Percentiles rank a stretch among this genome's conserved stretches.
Conservation (phyloP, 2,329 filamentous ascomycete species). For the Hyphodiscus sp. region DNA sequence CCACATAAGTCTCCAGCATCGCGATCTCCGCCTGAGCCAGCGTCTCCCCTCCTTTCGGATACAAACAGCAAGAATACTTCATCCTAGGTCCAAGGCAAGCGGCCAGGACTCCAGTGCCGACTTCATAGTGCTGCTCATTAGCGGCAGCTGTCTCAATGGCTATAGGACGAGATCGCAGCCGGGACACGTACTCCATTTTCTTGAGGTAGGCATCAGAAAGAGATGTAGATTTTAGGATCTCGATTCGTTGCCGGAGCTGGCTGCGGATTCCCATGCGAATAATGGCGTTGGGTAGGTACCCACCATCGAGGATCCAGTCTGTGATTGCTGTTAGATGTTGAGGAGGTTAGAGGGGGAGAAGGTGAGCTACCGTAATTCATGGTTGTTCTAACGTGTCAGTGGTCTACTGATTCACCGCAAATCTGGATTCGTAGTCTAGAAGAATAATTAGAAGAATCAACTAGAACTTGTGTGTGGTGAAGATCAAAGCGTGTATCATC, state of each 20-base stretch:
- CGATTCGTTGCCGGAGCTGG: conserved; percentile 56
- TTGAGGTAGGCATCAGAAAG: conserved; percentile 46
- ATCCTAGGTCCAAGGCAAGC: conserved; percentile 60
- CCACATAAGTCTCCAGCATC: conserved; percentile 58
- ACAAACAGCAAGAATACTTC: conserved; percentile 67
- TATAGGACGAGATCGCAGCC: conserved; percentile 54
- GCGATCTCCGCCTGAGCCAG: conserved; percentile 58
- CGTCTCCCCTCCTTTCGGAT: conserved; percentile 55
- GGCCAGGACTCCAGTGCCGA: conserved; percentile 56
- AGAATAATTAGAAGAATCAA: neutral
- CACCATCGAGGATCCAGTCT: conserved; percentile 57
- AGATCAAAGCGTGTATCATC: neutral
- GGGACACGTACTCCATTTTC: conserved; percentile 58
- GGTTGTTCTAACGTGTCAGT: neutral
- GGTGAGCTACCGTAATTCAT: conserved; percentile 25
- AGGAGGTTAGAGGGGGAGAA: neutral
- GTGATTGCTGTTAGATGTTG: conserved; percentile 4
- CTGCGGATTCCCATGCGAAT: conserved; percentile 60
- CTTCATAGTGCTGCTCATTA: conserved; percentile 68
- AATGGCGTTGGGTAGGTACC: conserved; percentile 55
- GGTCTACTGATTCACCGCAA: neutral
- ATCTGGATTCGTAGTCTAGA: neutral
- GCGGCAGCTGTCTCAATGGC: conserved; percentile 61
- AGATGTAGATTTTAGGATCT: conserved; percentile 46
- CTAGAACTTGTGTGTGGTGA: neutral